A percentile compares a stretch with the other conserved stretches of the same genome.
phyloP scores from a whole-genome alignment of 1,284 basidiomycete genomes.

The Cutaneotrichosporon cyanovorans region DNA sequence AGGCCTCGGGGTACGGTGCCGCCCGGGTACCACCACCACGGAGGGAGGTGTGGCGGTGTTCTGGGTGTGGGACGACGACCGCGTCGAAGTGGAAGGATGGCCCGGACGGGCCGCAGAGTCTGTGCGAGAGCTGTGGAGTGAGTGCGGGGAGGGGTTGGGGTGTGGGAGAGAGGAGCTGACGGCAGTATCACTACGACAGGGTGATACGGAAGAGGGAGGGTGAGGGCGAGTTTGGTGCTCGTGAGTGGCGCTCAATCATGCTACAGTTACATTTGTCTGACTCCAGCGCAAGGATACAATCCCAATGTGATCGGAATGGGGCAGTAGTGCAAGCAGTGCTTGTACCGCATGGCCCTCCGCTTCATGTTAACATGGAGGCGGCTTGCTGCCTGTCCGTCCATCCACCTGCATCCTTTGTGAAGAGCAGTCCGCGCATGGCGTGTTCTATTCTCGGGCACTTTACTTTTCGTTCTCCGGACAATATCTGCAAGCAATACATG shows the following conservation, averaged over 20 bases:
- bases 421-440: too few relatives aligned
- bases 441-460: too few relatives aligned
- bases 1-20: too few relatives aligned
- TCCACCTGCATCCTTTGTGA: too few relatives aligned
- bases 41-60: conserved; percentile 21
- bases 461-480: too few relatives aligned
- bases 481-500: too few relatives aligned
- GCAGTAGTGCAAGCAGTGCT: too few relatives aligned
- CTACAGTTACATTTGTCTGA: background rate
- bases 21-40: background rate
- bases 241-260: background rate
- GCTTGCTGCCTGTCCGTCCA: too few relatives aligned
- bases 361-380: too few relatives aligned
- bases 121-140: conserved; percentile 32
- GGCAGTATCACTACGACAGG: conserved; percentile 9
- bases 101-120: conserved; percentile 31
- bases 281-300: conserved; percentile 1
- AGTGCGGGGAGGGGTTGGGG: conserved; percentile 8
- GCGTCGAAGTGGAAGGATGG: conserved; percentile 25
- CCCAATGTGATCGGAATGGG: conserved; percentile 5
- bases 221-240: too few relatives aligned
- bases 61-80: conserved; percentile 22
- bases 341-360: too few relatives aligned
- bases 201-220: conserved; percentile 4
- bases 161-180: background rate